Evolutionary conservation across 164 flowering plant species (phyloP), one percentile per base, ranked within the genome.

Genomic region (Aristolochia contorta): DNA sequence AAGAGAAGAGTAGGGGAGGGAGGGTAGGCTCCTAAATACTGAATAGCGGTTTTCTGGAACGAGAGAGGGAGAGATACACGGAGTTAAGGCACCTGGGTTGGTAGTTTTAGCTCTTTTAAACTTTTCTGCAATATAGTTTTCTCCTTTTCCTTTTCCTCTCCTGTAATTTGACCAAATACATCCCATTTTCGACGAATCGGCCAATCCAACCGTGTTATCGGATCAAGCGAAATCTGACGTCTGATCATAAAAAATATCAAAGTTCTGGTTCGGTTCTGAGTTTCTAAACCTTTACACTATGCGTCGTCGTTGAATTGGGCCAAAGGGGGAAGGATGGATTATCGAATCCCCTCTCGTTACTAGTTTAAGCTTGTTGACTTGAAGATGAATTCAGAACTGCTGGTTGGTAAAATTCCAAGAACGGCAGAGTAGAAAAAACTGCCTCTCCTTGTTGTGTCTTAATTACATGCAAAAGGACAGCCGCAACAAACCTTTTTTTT

Each of bases 1-100:
- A 12, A 6, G 57, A 67, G 65, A 67, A 67, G 16, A 53, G 30
- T 27, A 12, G 56, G 56, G 51, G 33, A 59, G 27, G 61, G 45
- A 37, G 25, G 61, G 60, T 15, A 15, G 61, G 56, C 67, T 76
- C 69, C 72, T 82, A 75, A 72, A 82, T 79, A 80, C 73, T 71
- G 73, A 71, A 83, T 79, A 82, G 74, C 68, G 82, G 72, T 68
- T 54, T 67, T 65, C 63, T 64, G 67, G 41, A 69, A 64, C 45
- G 70, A 65, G 80, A 65, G 47, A 82, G 70, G 64, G 80, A 65
- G 47, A 82, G 83, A 82, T 75, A 80, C 89, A 89, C 83, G 72
- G 10, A 64, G 76, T 65, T 75, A 82, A 84, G 80, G 81, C 76
- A 87, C 69, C 80, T 58, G 23, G 46, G 71, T 59, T 56, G 82